Percentiles rank a stretch among this genome's conserved stretches.
Evolutionary conservation across 106 monocot species (phyloP).

Genomic region (Dioscorea zingiberensis): DNA sequence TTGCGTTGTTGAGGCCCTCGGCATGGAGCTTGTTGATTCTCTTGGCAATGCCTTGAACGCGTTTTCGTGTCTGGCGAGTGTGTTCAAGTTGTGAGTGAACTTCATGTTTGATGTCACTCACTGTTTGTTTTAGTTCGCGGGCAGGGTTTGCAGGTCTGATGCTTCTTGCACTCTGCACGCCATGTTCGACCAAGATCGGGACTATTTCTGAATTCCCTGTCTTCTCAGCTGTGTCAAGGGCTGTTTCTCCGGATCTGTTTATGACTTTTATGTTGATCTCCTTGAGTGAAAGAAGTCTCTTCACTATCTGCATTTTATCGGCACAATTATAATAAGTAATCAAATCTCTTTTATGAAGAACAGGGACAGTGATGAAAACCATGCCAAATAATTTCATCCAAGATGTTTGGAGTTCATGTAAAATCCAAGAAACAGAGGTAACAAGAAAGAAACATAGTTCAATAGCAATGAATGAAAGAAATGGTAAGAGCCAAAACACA

Average conservation of each 20-base stretch:
- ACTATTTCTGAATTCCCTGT: conserved; percentile 46
- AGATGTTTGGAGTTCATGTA: neutral
- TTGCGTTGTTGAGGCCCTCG: conserved; percentile 89
- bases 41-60: conserved; percentile 71
- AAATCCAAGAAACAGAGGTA: no score
- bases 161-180: conserved; percentile 44
- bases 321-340: neutral
- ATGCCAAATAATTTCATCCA: no score
- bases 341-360: no score
- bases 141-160: conserved; percentile 42
- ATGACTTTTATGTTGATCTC: conserved; percentile 46
- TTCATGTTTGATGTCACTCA: conserved; percentile 89
- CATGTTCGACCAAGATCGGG: conserved; percentile 31
- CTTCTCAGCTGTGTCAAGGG: conserved; percentile 79
- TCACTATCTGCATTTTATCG: conserved; percentile 46
- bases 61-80: conserved; percentile 61
- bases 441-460: no score
- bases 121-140: conserved; percentile 62
- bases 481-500: no score
- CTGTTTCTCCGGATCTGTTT: conserved; percentile 77
- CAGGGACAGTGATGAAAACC: no score
- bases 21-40: conserved; percentile 76
- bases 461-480: neutral
- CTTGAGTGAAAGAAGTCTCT: conserved; percentile 39
- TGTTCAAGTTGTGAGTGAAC: conserved; percentile 84